Conservation (phyloP, 768 basidiomycete species). For the Lentinula sp. region DNA sequence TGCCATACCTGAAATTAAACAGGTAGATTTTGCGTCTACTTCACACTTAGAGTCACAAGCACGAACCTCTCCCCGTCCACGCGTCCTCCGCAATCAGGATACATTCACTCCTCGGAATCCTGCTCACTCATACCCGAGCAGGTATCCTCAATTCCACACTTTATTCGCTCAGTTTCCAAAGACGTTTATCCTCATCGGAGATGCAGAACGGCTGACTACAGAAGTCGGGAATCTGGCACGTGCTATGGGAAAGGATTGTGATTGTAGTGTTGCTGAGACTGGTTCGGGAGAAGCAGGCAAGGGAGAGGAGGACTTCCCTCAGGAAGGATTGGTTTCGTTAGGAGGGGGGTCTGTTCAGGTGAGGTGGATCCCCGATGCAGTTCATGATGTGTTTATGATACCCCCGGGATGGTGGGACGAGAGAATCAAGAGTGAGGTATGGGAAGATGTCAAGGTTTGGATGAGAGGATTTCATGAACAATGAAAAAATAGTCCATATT, state of each 20-base stretch:
- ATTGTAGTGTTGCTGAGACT: not conserved
- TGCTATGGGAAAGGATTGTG: constrained; percentile 30
- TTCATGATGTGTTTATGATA: constrained; percentile 40
- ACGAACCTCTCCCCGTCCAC: not conserved
- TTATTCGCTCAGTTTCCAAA: constrained; percentile 42
- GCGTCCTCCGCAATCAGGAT: constrained; percentile 12
- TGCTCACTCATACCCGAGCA: constrained; percentile 3
- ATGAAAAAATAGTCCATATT: not conserved
- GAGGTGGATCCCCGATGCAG: constrained; percentile 31
- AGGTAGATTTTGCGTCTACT: not conserved
- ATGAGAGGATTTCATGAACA: constrained; percentile 10
- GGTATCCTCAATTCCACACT: constrained; percentile 24
- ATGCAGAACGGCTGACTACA: constrained; percentile 44
- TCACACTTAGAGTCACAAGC: not conserved
- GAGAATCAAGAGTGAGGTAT: constrained; percentile 27
- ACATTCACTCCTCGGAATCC: constrained; percentile 16
- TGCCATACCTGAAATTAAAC: not conserved
- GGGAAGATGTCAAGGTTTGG: constrained; percentile 31
- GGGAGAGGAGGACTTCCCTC: constrained; percentile 11
- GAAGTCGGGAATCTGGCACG: constrained; percentile 36
- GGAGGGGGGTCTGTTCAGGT: constrained; percentile 13
- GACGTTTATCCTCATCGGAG: constrained; percentile 39
- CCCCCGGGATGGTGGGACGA: constrained; percentile 38
- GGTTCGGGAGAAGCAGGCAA: not conserved
- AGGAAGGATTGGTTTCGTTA: constrained; percentile 14